phyloP scores from a whole-genome alignment of 2,329 filamentous ascomycete genomes.

The Alternaria alternata region DNA sequence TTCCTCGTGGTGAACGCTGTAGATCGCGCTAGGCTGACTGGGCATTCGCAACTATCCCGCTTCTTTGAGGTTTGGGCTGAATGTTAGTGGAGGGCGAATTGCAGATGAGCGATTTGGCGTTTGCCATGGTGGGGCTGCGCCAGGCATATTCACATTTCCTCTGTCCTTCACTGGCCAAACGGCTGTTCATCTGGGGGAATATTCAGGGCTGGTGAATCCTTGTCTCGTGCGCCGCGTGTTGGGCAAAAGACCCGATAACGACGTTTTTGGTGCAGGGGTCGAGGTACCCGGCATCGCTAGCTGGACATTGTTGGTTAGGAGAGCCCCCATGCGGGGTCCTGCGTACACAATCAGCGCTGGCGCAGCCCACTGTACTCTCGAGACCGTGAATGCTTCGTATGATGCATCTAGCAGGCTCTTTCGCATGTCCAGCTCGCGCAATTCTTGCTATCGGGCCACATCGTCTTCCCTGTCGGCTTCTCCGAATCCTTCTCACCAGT shows the following conservation, averaged over 20 bases:
- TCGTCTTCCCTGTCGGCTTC: constrained; percentile 29
- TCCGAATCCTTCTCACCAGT: constrained; percentile 24
- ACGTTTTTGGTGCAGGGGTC: constrained; percentile 13
- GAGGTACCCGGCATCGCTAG: constrained; percentile 8
- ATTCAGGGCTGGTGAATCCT: constrained; percentile 1
- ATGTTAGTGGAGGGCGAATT: constrained; percentile 13
- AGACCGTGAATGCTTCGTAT: not conserved
- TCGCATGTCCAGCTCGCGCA: constrained; percentile 2
- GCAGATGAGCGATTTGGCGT: constrained; percentile 6
- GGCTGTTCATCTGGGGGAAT: not conserved
- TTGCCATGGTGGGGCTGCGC: constrained; percentile 9
- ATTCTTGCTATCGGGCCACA: constrained; percentile 7
- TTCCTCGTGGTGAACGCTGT: constrained; percentile 17
- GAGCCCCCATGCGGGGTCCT: constrained; percentile 3
- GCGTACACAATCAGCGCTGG: constrained; percentile 1
- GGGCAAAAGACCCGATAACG: constrained; percentile 14
- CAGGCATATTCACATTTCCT: not conserved
- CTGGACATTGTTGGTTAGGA: not conserved
- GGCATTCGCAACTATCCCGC: constrained; percentile 16
- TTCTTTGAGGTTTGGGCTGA: constrained; percentile 14
- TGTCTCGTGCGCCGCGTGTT: constrained; percentile 10
- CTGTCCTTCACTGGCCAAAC: constrained; percentile 4
- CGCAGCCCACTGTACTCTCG: not conserved
- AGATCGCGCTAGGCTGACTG: constrained; percentile 19
- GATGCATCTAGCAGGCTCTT: not conserved